These are phyloP conservation scores for Apophysomyces sp. DNA, from an alignment of 371 early-diverging fungal species.

Conservation along the genomic window DNA sequence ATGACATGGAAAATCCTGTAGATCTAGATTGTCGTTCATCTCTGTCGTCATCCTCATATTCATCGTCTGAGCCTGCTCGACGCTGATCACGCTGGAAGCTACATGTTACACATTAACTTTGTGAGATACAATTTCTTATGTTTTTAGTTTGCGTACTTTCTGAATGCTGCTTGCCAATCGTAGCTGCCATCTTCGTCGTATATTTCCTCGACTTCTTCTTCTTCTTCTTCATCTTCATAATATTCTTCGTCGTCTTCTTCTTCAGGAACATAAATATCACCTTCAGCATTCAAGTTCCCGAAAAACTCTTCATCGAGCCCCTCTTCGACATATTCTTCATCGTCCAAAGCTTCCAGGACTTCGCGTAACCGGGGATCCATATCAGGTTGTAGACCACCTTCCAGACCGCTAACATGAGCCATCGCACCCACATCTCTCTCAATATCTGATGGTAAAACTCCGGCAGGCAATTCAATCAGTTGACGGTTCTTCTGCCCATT, in stretches of 20 bases:
- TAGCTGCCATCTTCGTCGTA: constrained; percentile 43
- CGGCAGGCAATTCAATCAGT: constrained; percentile 66
- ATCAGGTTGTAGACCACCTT: constrained; percentile 71
- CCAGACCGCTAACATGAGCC: constrained; percentile 40
- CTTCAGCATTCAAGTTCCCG: constrained; percentile 56
- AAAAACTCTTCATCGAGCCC: constrained; percentile 79
- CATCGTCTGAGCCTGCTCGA: constrained; percentile 26
- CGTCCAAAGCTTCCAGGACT: constrained; percentile 88
- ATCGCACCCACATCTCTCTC: constrained; percentile 53
- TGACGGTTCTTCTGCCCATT: constrained; percentile 29
- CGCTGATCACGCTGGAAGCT: constrained; percentile 50
- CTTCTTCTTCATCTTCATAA: constrained; percentile 54
- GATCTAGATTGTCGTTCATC: constrained; percentile 44
- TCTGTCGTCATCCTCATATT: constrained; percentile 38
- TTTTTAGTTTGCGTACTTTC: constrained; percentile 46
- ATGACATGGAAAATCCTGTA: constrained; percentile 83
- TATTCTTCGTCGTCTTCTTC: constrained; percentile 48
- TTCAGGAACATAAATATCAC: constrained; percentile 39
- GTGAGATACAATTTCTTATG: background rate
- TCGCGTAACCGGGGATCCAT: constrained; percentile 84
- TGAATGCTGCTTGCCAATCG: constrained; percentile 70
- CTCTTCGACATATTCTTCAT: constrained; percentile 81
- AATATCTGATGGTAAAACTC: constrained; percentile 70
- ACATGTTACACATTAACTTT: background rate
- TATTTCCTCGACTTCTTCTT: constrained; percentile 53